These are phyloP conservation scores for Saccharomyces hybrid DNA, from an alignment of 1,139 yeast species.

Conservation along the genomic window DNA sequence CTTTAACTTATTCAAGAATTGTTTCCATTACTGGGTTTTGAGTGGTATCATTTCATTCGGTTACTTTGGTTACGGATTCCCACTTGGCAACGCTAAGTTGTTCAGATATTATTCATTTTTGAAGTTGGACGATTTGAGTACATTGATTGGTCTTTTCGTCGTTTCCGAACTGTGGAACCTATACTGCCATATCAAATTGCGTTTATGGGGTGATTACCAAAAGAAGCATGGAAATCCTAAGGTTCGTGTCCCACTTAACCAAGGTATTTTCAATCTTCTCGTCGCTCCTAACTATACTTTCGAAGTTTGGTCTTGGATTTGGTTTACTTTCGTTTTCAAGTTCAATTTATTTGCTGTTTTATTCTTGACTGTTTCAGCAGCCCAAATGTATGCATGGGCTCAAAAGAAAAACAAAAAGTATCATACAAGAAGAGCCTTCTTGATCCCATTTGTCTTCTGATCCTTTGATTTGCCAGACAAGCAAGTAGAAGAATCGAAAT, in stretches of 20 bases:
- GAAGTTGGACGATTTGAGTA: slow-evolving; percentile 15
- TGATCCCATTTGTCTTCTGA: slow-evolving; percentile 35
- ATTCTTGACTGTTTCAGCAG: slow-evolving; percentile 62
- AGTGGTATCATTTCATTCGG: slow-evolving; percentile 68
- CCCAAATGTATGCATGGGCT: slow-evolving; percentile 70
- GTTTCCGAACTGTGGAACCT: slow-evolving; percentile 67
- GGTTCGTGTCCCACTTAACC: slow-evolving; percentile 34
- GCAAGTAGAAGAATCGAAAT: background rate
- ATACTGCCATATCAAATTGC: slow-evolving; percentile 48
- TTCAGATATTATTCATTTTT: slow-evolving; percentile 15
- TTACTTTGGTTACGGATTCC: slow-evolving; percentile 59
- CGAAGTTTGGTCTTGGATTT: slow-evolving; percentile 70
- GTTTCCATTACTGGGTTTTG: slow-evolving; percentile 83
- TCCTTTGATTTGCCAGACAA: background rate
- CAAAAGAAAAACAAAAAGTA: slow-evolving; percentile 51
- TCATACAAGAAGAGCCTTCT: slow-evolving; percentile 33
- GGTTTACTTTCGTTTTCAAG: slow-evolving; percentile 52
- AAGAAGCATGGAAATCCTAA: slow-evolving; percentile 35
- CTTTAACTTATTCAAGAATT: slow-evolving; percentile 78
- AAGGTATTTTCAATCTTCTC: slow-evolving; percentile 39
- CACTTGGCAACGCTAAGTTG: slow-evolving; percentile 21
- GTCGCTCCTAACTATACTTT: slow-evolving; percentile 80
- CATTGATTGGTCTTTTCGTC: slow-evolving; percentile 46
- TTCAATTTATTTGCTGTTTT: slow-evolving; percentile 72
- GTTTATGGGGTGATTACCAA: slow-evolving; percentile 34